phyloP scores from a whole-genome alignment of 768 basidiomycete genomes.

The Scleroderma citrinum region DNA sequence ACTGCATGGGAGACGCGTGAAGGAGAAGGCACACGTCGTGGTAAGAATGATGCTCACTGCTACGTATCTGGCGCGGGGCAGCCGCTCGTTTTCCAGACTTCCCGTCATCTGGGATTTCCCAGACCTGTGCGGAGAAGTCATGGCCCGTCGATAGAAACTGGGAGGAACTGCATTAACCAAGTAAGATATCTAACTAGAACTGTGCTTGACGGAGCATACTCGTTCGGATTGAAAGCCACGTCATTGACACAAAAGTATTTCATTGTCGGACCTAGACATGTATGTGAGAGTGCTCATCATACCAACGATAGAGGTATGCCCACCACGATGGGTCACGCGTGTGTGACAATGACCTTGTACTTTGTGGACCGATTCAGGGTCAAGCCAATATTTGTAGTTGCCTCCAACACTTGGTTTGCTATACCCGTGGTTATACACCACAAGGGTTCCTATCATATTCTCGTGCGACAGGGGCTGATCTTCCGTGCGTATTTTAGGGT shows the following conservation, averaged over 20 bases:
- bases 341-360: slow-evolving; percentile 15
- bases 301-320: background rate
- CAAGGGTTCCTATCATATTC: slow-evolving; percentile 43
- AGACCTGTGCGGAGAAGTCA: slow-evolving; percentile 38
- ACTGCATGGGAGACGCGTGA: slow-evolving; percentile 13
- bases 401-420: slow-evolving; percentile 8
- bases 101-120: slow-evolving; percentile 31
- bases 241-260: slow-evolving; percentile 55
- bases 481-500: background rate
- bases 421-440: slow-evolving; percentile 33
- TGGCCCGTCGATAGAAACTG: slow-evolving; percentile 44
- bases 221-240: slow-evolving; percentile 46
- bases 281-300: background rate
- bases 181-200: slow-evolving; percentile 1
- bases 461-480: slow-evolving; percentile 32
- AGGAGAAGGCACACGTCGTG: background rate
- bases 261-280: slow-evolving; percentile 11
- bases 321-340: slow-evolving; percentile 15
- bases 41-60: slow-evolving; percentile 11
- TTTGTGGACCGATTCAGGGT: slow-evolving; percentile 10
- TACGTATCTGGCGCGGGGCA: slow-evolving; percentile 7
- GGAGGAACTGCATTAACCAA: slow-evolving; percentile 25
- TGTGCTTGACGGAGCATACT: slow-evolving; percentile 26
- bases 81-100: slow-evolving; percentile 4
- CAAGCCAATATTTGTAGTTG: background rate